These are phyloP conservation scores for Tricholoma sp. DNA, from an alignment of 768 basidiomycete genomes.

Conservation along the genomic window DNA sequence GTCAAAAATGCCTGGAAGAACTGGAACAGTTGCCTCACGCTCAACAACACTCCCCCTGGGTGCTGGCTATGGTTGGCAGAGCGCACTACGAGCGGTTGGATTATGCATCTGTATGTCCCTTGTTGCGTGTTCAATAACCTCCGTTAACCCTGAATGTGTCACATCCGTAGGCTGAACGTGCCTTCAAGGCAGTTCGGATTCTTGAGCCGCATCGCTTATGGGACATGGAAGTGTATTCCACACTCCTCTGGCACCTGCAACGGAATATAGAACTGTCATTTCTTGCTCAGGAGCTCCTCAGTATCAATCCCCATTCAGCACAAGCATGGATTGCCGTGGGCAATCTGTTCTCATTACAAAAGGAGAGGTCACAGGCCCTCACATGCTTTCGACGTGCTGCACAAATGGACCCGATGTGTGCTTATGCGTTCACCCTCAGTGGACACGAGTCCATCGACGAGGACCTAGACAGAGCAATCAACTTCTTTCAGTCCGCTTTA, in stretches of 20 bases:
- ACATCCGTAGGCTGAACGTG: conserved; percentile 71
- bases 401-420: conserved; percentile 83
- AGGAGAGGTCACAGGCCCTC: conserved; percentile 89
- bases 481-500: conserved; percentile 88
- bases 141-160: conserved; percentile 24
- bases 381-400: conserved; percentile 91
- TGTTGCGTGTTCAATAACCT: conserved; percentile 11
- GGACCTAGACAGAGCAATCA: conserved; percentile 87
- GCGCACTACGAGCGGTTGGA: conserved; percentile 89
- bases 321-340: conserved; percentile 97
- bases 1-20: conserved; percentile 66
- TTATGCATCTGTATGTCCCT: conserved; percentile 73
- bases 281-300: conserved; percentile 88
- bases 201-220: conserved; percentile 85
- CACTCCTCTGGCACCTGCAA: conserved; percentile 92
- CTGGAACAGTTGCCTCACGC: conserved; percentile 69
- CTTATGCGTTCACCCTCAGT: conserved; percentile 94
- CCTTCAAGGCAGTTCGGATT: conserved; percentile 75
- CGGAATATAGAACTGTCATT: conserved; percentile 81
- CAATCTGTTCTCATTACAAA: conserved; percentile 92
- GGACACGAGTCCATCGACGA: conserved; percentile 98
- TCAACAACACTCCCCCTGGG: conserved; percentile 72
- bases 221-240: conserved; percentile 97
- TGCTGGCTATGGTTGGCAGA: conserved; percentile 77
- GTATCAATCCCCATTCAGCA: conserved; percentile 74